Conservation (phyloP, 2,329 filamentous ascomycete species). For the Sporothrix dimorphospora region DNA sequence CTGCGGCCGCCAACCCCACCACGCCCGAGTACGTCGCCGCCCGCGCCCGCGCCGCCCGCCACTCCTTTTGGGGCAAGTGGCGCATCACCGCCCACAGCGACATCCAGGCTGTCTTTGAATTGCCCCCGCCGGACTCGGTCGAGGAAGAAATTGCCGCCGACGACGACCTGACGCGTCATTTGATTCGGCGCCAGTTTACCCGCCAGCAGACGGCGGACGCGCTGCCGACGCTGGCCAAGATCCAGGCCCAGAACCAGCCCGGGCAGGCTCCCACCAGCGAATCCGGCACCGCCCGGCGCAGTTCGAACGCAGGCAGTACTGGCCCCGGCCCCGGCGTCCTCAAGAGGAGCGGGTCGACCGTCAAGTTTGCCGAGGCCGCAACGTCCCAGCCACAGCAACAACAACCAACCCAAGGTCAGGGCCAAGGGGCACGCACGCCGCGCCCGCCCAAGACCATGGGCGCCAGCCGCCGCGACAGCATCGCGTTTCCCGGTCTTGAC, state of each 20-base stretch:
- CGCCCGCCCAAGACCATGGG: conserved; percentile 39
- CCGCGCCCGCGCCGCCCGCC: conserved; percentile 18
- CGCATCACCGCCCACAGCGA: conserved; percentile 72
- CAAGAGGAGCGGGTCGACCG: conserved; percentile 14
- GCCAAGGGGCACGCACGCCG: background rate
- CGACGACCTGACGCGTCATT: conserved; percentile 60
- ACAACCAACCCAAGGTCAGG: background rate
- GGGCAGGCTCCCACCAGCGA: conserved; percentile 16
- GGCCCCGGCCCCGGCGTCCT: background rate
- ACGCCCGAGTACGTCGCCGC: conserved; percentile 24
- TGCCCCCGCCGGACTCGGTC: conserved; percentile 66
- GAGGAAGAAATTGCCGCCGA: conserved; percentile 61
- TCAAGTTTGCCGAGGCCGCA: conserved; percentile 31
- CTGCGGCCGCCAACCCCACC: background rate
- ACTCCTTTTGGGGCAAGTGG: conserved; percentile 67
- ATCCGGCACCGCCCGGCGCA: background rate
- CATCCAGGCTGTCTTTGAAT: conserved; percentile 72
- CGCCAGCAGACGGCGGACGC: conserved; percentile 48
- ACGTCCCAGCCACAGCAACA: background rate
- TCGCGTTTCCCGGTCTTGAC: conserved; percentile 55
- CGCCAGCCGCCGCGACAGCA: conserved; percentile 56
- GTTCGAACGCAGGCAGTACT: background rate
- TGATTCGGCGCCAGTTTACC: conserved; percentile 61
- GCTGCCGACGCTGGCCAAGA: background rate
- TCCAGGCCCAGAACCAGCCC: background rate